Base-by-base conservation (phyloP, 78 protist genomes). In the Ministeria vibrans region DNA sequence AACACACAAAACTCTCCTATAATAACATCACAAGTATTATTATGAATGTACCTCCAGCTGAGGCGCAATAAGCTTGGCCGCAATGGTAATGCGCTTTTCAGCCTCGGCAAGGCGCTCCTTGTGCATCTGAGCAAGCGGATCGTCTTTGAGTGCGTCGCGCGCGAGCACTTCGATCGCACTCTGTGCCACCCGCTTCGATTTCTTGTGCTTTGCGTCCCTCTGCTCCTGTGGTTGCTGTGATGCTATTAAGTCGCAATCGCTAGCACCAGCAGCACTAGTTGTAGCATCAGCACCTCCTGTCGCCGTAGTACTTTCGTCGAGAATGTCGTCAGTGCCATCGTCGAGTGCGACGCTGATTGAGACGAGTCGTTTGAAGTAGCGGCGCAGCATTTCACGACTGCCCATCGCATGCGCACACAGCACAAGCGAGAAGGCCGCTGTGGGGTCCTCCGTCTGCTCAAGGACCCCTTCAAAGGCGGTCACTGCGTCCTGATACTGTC, bases 381-480 rank as follows among this genome's bases (percentile, higher is more conserved):
- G 25, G 70, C 66, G 72, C 90, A 82, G 75, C 44, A 4, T 0
- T 39, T 88, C 83, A 45, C 7, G 15, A 20, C 87, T 87, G n/a
- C 90, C 86, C 44, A 82, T 30, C 28, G 87, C 86, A n/a, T 75
- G 87, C 90, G 87, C 80, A 80, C 93, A 92, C 36, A 92, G 63
- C 11, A 92, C 15, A 32, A 88, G 80, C 78, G 88, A 89, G 83
- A 86, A 81, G 25, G 83, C 90, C 23, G 78, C 15, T 32, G 28
- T 38, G 11, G 55, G 0, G 81, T 89, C 92, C 18, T 83, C 83
- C 49, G 27, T 23, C 62, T 42, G 86, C 66, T 86, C 85, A 81
- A 87, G 62, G 75, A 84, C 46, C 36, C n/a, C 59, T 43, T 91
- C 91, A 62, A 68, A 87, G 46, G 66, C 0, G 39, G 32, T 75